Evolutionary conservation across 2,329 filamentous ascomycete species (phyloP).

Genomic region (Penicillium olsonii): DNA sequence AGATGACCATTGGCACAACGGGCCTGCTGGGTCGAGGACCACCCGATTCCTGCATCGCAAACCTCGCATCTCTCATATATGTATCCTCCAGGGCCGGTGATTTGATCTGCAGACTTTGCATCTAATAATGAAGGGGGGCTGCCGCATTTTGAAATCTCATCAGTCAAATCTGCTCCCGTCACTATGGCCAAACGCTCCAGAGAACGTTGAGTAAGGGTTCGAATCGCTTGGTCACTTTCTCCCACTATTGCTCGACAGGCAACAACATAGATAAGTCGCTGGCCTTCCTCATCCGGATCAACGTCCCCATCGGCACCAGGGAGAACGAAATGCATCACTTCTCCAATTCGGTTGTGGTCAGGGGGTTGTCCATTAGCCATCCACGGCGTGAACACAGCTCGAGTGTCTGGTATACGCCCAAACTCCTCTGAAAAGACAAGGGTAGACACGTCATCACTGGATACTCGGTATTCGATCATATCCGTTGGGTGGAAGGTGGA

Average conservation of each 20-base stretch:
- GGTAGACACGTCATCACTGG: conserved; percentile 46
- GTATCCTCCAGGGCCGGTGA: conserved; percentile 24
- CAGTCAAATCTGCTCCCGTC: conserved; percentile 32
- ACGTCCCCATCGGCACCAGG: conserved; percentile 16
- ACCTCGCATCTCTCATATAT: conserved; percentile 55
- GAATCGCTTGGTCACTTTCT: conserved; percentile 23
- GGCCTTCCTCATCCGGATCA: conserved; percentile 22
- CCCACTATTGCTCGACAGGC: conserved; percentile 38
- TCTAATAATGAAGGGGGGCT: conserved; percentile 16
- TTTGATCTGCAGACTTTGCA: conserved; percentile 25
- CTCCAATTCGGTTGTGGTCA: conserved; percentile 21
- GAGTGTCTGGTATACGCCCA: conserved; percentile 12
- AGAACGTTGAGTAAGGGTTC: conserved; percentile 25
- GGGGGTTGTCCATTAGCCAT: conserved; percentile 16
- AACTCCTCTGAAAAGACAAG: conserved; percentile 37
- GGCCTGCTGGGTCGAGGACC: conserved; percentile 50
- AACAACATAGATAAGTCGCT: conserved; percentile 39
- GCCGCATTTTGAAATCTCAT: conserved; percentile 34
- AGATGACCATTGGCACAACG: conserved; percentile 55
- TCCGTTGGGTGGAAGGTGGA: conserved; percentile 58
- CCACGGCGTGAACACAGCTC: conserved; percentile 12
- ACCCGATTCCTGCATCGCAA: conserved; percentile 50
- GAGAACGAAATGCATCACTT: conserved; percentile 33
- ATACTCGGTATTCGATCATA: conserved; percentile 58
- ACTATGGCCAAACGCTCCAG: conserved; percentile 29